These are phyloP conservation scores for Leptographium galeiforme DNA, from an alignment of 2,329 filamentous ascomycete species.

Conservation along the genomic window DNA sequence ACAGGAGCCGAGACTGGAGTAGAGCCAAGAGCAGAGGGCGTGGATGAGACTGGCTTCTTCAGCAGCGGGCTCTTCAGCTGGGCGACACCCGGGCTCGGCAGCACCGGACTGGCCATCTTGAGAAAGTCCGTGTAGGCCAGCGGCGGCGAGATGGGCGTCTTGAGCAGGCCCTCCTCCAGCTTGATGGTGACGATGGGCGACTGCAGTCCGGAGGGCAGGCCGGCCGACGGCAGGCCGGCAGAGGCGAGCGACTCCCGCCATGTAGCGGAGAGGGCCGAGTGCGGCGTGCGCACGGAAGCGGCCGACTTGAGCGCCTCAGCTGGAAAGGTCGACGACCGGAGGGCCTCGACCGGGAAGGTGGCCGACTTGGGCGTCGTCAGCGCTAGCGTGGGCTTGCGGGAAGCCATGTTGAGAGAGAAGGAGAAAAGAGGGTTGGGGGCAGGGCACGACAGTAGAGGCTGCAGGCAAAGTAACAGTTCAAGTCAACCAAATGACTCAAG, in stretches of 20 bases:
- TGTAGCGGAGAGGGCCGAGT: conserved; percentile 46
- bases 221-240: conserved; percentile 18
- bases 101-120: conserved; percentile 40
- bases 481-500: conserved; percentile 33
- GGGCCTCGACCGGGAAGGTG: conserved; percentile 36
- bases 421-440: background rate
- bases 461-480: background rate
- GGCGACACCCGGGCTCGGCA: conserved; percentile 6
- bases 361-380: conserved; percentile 49
- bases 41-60: too few relatives aligned
- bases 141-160: conserved; percentile 84
- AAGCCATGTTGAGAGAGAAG: conserved; percentile 28
- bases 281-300: conserved; percentile 51
- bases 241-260: conserved; percentile 24
- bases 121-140: conserved; percentile 87
- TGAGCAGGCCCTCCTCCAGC: conserved; percentile 47
- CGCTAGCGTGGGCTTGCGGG: conserved; percentile 40
- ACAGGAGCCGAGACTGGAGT: too few relatives aligned
- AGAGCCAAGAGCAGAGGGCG: too few relatives aligned
- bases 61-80: too few relatives aligned
- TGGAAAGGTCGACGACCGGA: conserved; percentile 23
- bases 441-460: background rate
- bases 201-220: conserved; percentile 19
- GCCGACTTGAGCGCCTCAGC: conserved; percentile 18
- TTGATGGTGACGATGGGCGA: conserved; percentile 47